Conservation (phyloP, 495 filamentous ascomycete species). For the Aspergillus campestris region DNA sequence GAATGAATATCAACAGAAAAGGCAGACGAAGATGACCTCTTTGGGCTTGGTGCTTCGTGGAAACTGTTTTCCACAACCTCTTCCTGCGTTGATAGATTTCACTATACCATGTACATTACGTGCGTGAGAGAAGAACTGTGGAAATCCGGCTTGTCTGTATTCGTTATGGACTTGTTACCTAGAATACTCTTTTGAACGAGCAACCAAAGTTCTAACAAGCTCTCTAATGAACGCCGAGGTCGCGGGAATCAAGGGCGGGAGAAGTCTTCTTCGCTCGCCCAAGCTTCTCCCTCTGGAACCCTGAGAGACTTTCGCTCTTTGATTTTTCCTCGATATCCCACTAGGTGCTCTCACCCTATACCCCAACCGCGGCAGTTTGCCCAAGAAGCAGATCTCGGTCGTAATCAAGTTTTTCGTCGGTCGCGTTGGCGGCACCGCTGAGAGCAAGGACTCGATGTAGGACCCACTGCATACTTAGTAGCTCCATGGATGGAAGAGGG, state of each 20-base stretch:
- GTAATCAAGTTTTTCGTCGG: neutral
- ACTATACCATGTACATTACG: too few relatives aligned
- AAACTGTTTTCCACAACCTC: too few relatives aligned
- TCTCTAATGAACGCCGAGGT: neutral
- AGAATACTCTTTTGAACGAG: too few relatives aligned
- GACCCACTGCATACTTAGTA: neutral
- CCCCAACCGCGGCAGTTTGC: neutral
- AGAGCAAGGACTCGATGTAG: neutral
- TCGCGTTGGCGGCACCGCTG: neutral
- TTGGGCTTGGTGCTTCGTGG: too few relatives aligned
- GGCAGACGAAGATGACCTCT: too few relatives aligned
- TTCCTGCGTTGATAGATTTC: too few relatives aligned
- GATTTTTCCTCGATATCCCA: neutral
- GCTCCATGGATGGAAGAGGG: slow-evolving; percentile 2
- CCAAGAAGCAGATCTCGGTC: neutral
- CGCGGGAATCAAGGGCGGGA: neutral
- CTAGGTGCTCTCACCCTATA: neutral
- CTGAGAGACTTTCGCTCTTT: neutral
- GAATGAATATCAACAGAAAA: too few relatives aligned
- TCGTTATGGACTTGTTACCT: too few relatives aligned
- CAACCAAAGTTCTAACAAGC: too few relatives aligned
- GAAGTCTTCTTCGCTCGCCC: neutral
- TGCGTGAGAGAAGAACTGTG: too few relatives aligned
- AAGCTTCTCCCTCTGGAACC: neutral
- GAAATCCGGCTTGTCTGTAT: too few relatives aligned